Conservation (phyloP, 148 eudicot species). For the Spergularia marina region DNA sequence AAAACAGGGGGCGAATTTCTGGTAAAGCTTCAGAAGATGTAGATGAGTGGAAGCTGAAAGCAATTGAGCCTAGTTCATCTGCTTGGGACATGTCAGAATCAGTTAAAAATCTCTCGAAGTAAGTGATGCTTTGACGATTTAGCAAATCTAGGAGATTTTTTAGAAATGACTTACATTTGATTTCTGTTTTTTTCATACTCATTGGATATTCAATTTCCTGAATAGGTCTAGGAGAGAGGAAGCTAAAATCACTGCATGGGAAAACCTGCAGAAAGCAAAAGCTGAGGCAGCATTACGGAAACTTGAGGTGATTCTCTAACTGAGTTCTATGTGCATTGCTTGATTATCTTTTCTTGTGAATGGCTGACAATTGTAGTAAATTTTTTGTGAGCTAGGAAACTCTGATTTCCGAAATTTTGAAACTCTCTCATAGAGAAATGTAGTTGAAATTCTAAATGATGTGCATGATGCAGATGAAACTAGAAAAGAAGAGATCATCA, state of each 20-base stretch:
- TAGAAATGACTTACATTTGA: not conserved
- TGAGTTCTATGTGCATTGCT: not conserved
- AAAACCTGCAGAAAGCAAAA: conserved; percentile 93
- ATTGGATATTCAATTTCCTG: conserved; percentile 5
- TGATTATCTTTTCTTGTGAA: not conserved
- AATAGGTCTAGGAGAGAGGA: conserved; percentile 73
- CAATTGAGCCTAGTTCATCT: conserved; percentile 48
- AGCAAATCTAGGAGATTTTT: not conserved
- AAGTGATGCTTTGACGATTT: conserved; percentile 19
- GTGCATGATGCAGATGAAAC: conserved; percentile 65
- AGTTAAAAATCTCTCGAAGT: conserved; percentile 62
- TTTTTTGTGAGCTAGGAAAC: too few relatives aligned
- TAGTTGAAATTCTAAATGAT: not conserved
- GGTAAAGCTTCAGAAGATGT: conserved; percentile 49
- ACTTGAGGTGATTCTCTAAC: conserved; percentile 66
- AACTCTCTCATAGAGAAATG: too few relatives aligned
- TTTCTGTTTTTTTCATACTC: not conserved
- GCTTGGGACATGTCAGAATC: conserved; percentile 75
- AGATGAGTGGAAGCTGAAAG: conserved; percentile 67
- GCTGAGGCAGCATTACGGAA: conserved; percentile 91
- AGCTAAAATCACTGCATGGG: conserved; percentile 94
- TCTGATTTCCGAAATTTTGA: too few relatives aligned
- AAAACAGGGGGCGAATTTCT: conserved; percentile 37
- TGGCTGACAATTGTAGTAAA: too few relatives aligned
- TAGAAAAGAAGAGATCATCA: conserved; percentile 94